Evolutionary conservation across 371 early-diverging fungal genomes (phyloP).

Genomic region (Mortierella sp.): DNA sequence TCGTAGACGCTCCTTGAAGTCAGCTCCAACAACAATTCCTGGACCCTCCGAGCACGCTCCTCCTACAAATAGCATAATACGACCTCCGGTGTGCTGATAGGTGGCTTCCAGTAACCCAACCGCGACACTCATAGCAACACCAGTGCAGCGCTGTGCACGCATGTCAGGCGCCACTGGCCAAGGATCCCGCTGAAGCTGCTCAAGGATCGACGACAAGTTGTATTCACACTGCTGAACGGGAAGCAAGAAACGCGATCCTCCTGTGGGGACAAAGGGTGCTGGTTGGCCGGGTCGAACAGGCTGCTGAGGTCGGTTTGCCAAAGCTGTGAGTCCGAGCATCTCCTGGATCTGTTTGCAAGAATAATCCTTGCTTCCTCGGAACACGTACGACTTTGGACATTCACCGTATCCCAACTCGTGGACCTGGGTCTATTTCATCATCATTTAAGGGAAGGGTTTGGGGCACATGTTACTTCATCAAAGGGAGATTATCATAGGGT

Average conservation of each 20-base stretch:
- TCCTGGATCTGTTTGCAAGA: constrained; percentile 95
- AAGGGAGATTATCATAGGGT: not conserved
- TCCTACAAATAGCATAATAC: constrained; percentile 98
- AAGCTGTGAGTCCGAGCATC: constrained; percentile 89
- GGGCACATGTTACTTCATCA: constrained; percentile 3
- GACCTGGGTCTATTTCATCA: constrained; percentile 79
- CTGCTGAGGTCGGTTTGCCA: constrained; percentile 72
- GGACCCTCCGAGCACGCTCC: constrained; percentile 99
- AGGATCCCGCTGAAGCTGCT: constrained; percentile 97
- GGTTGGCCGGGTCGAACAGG: constrained; percentile 78
- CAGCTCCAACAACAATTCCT: constrained; percentile 95
- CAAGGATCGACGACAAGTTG: constrained; percentile 93
- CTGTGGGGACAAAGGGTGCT: constrained; percentile 56
- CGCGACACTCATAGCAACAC: constrained; percentile 98
- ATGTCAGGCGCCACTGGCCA: constrained; percentile 98
- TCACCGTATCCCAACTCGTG: constrained; percentile 96
- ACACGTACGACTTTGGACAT: constrained; percentile 98
- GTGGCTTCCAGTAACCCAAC: constrained; percentile 94
- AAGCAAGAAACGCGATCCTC: constrained; percentile 80
- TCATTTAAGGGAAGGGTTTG: not conserved
- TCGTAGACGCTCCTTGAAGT: constrained; percentile 95
- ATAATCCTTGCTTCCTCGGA: constrained; percentile 99
- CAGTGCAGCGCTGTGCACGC: constrained; percentile 98
- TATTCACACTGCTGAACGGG: constrained; percentile 96
- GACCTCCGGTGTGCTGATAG: constrained; percentile 95